Percentiles rank a stretch among this genome's conserved stretches.
Evolutionary conservation across 75 land plant species (phyloP).

Genomic region (Adiantum capillusveneris): DNA sequence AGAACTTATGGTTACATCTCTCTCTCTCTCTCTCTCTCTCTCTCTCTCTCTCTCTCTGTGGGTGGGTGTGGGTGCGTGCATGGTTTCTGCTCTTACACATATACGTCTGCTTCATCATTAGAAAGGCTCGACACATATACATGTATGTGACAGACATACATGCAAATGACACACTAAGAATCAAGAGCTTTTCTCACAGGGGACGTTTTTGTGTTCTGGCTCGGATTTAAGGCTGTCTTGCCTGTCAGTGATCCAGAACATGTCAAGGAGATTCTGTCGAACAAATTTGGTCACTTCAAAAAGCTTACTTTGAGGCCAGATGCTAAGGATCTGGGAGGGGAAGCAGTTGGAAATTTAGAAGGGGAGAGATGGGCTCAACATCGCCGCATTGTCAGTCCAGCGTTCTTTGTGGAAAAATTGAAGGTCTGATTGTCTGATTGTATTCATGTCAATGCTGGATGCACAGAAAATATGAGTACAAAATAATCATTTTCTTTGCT

Average conservation of each 20-base stretch:
- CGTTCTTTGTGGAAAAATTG: conserved; percentile 72
- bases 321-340: conserved; percentile 46
- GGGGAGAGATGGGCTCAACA: conserved; percentile 81
- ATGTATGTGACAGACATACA: not conserved
- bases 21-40: too few species aligned
- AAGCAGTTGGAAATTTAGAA: conserved; percentile 52
- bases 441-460: not conserved
- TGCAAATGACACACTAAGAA: too few species aligned
- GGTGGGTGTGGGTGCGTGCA: not conserved
- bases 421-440: conserved; percentile 20
- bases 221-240: conserved; percentile 30
- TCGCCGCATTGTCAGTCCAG: conserved; percentile 56
- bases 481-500: not conserved
- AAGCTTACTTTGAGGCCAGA: conserved; percentile 8
- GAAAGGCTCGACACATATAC: not conserved
- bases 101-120: not conserved
- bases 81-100: not conserved
- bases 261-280: conserved; percentile 34
- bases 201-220: conserved; percentile 23
- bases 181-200: conserved; percentile 27
- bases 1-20: conserved; percentile 5
- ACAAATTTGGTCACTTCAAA: conserved; percentile 29
- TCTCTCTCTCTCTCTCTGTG: too few species aligned
- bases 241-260: conserved; percentile 28
- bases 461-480: not conserved